Evolutionary conservation across 805 yeast species (phyloP), one percentile per base, ranked within the genome.

Genomic region (Wickerhamomyces mucosus): DNA sequence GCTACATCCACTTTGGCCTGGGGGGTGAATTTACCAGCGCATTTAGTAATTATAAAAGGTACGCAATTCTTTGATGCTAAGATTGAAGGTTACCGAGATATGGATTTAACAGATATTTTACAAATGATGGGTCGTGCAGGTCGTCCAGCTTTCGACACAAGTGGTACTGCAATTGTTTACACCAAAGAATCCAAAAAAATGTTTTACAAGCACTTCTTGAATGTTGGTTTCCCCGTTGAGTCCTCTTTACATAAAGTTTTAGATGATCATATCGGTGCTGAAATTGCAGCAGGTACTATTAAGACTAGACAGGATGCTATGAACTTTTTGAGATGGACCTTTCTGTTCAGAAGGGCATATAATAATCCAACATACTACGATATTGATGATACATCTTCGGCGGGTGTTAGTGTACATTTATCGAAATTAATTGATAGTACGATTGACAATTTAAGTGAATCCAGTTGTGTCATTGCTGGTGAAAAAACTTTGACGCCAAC

Each of bases 61-160:
- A 92, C 99, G 0, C 96, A 89, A 49, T 84, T 92, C 4, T 92
- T 88, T 53, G 94, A 92, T 53, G 69, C 97, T 0, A 84, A 88
- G 52, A 79, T 79, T 33, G 98, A 97, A 64, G 98, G 96, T 0
- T 84, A 78, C 48, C 74, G 78, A 11, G 98, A 92, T 51, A 65
- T 94, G 38, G 97, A 96, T 3, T 83, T 92, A 21, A 81, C 96
- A 0, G 99, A 92, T 58, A 95, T 92, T 27, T 77, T 94, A 35
- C 99, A 92, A 62, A 92, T 92, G 51, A 92, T 92, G 64, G 99
- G 99, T 45, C 81, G 99, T 62, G 98, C 98, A 14, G 99, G 99
- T 57, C 76, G 99, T 58, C 99, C 99, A 1, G 97, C 94, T 43
- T 92, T 75, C 54, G 95, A 92, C 42, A 74, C 75, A 29, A 78